Base-by-base conservation (phyloP, 2,329 filamentous ascomycete genomes). In the Hymenoscyphus infarciens region DNA sequence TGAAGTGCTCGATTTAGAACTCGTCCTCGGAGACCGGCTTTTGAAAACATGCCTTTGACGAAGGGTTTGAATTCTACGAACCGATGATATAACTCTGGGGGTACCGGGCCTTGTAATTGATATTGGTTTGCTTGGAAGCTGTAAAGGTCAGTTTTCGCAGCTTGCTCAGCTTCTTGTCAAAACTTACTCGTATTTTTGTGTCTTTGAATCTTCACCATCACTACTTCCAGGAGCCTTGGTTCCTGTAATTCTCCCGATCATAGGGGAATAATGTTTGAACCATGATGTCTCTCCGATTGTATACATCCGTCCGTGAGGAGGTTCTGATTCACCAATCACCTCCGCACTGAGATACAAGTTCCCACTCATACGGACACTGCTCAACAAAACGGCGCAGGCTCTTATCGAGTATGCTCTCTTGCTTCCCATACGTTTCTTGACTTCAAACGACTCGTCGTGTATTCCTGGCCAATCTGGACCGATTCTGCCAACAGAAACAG, bases 71-170 rank as follows among this genome's bases (percentile, higher is more conserved):
- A 97, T 74, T 96, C 93, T 62, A 97, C 93, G 72, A 90, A 98
- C 68, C 92, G 89, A 74, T 97, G 93, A 75, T 97, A 97, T 38
- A 98, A 80, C 65, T 87, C 81, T 1, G 85, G 79, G 0, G 94
- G 93, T 0, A 95, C 88, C 0, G 94, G 94, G 0, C 94, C 94
- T 55, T 84, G 81, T 7, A 98, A 82, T 74, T 97, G 94, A 71
- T 97, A 87, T 75, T 97, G 90, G 74, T 92, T 93, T 45, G 94
- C 91, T 81, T 97, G 93, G 77, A 98, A 98, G 75, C 90, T 93
- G 16, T 4, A 10, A 10, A 42, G 55, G 63, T 72, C 63, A 73
- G 57, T 29, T 49, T 57, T 4, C 15, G 63, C 10, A 11, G n/a
- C 5, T 38, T 25, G 29, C 53, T 10, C 31, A 15, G 19, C 25